These are phyloP conservation scores for Rauvolfia tetraphylla DNA, from an alignment of 257 asterid genomes.

Conservation along the genomic window DNA sequence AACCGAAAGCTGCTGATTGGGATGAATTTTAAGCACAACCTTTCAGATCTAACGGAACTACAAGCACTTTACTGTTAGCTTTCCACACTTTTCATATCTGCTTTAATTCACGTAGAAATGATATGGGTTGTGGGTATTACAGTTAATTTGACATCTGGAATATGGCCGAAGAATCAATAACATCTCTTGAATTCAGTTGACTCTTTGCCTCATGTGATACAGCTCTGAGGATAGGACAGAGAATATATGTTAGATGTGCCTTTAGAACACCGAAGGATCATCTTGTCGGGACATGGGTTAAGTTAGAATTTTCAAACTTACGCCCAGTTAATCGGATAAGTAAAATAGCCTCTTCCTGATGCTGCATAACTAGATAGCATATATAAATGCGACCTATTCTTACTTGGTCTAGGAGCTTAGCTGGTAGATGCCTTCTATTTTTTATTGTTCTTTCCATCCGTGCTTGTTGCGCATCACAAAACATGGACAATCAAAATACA, in stretches of 20 bases:
- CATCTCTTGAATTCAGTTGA: background rate
- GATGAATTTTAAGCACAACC: too few species aligned
- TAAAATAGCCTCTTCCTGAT: background rate
- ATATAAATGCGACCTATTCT: background rate
- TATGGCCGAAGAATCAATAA: background rate
- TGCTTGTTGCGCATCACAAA: background rate
- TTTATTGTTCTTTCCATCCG: background rate
- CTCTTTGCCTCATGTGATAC: background rate
- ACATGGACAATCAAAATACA: background rate
- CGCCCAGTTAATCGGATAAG: background rate
- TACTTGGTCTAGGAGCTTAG: background rate
- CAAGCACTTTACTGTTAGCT: too few species aligned
- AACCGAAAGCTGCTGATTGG: too few species aligned
- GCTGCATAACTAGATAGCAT: background rate
- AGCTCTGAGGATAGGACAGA: background rate
- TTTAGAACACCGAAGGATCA: background rate
- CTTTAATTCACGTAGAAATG: background rate
- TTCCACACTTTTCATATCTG: too few species aligned
- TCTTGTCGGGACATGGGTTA: background rate
- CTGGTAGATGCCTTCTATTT: background rate
- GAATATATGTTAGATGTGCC: background rate
- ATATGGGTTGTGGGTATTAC: too few species aligned
- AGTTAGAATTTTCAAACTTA: too few species aligned
- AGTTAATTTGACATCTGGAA: background rate
- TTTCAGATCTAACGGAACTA: too few species aligned